A percentile compares a stretch with the other conserved stretches of the same genome.
These are phyloP conservation scores for Seiridium unicorne DNA, from an alignment of 2,329 filamentous ascomycete genomes.

Conservation along the genomic window DNA sequence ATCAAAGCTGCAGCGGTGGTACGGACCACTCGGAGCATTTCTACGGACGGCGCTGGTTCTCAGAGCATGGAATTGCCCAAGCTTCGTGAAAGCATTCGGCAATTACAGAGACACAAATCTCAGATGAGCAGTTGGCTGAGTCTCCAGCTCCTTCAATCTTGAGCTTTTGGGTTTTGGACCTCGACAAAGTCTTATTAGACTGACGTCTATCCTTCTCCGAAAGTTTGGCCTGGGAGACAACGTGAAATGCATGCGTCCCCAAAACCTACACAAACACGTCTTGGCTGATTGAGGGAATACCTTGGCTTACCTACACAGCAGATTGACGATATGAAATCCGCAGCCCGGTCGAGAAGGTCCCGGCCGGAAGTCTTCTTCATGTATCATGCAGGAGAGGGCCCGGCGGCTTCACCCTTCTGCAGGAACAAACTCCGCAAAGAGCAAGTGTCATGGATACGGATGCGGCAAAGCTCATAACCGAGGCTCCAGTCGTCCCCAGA, in stretches of 20 bases:
- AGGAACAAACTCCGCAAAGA: not conserved
- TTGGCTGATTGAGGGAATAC: no score
- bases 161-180: no score
- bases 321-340: not conserved
- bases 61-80: not conserved
- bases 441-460: not conserved
- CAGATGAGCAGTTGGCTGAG: no score
- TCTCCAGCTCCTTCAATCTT: no score
- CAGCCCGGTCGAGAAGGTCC: slow-evolving; percentile 1
- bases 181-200: no score
- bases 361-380: not conserved
- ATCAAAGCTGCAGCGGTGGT: slow-evolving; percentile 1
- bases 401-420: not conserved
- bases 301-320: no score
- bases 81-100: not conserved
- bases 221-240: no score
- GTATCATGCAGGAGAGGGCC: slow-evolving; percentile 2
- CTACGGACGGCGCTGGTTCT: not conserved
- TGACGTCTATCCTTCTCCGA: no score
- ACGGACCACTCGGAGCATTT: slow-evolving; percentile 5
- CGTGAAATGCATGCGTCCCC: no score
- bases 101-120: not conserved
- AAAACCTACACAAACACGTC: no score
- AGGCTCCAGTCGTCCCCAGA: not conserved
- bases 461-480: not conserved